A percentile compares a stretch with the other conserved stretches of the same genome.
Conservation (phyloP, 1,284 basidiomycete genomes). For the Chondrostereum purpureum region DNA sequence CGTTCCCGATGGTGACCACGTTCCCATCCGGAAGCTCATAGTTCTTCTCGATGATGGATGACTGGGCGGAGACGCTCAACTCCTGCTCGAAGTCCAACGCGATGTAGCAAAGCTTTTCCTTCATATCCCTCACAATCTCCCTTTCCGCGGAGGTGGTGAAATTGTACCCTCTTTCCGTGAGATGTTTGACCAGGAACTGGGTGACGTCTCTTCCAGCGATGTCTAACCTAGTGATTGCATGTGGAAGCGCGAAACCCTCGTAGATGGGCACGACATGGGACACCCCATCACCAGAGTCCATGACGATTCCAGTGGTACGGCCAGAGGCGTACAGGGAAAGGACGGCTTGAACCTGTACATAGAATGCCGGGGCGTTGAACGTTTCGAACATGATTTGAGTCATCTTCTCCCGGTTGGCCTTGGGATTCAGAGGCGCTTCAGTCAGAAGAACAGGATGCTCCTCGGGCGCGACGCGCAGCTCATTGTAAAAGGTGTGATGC, state of each 20-base stretch:
- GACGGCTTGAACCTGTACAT: conserved; percentile 86
- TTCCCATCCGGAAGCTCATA: conserved; percentile 84
- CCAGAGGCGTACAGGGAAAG: conserved; percentile 87
- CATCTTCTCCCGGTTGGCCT: conserved; percentile 92
- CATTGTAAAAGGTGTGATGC: conserved; percentile 85
- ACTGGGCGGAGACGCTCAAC: conserved; percentile 74
- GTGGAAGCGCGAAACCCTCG: conserved; percentile 77
- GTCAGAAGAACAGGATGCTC: conserved; percentile 89
- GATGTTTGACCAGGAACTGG: conserved; percentile 74
- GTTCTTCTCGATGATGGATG: conserved; percentile 73
- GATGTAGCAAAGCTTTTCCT: conserved; percentile 87
- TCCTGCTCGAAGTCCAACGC: conserved; percentile 85
- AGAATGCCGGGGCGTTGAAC: conserved; percentile 87
- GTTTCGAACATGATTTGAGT: conserved; percentile 96
- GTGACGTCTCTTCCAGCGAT: conserved; percentile 80
- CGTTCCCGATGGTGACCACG: conserved; percentile 81
- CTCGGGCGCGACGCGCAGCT: conserved; percentile 73
- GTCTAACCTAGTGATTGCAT: conserved; percentile 78
- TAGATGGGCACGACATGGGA: conserved; percentile 89
- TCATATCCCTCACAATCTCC: conserved; percentile 83
- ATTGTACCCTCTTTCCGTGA: conserved; percentile 78
- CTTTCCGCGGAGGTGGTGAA: conserved; percentile 79
- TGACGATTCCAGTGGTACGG: conserved; percentile 85
- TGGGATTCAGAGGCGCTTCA: conserved; percentile 85
- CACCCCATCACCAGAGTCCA: conserved; percentile 88